Percentiles rank a stretch among this genome's conserved stretches.
Conservation (phyloP, 2,329 filamentous ascomycete genomes). For the Cylindrodendrum hubeiense region DNA sequence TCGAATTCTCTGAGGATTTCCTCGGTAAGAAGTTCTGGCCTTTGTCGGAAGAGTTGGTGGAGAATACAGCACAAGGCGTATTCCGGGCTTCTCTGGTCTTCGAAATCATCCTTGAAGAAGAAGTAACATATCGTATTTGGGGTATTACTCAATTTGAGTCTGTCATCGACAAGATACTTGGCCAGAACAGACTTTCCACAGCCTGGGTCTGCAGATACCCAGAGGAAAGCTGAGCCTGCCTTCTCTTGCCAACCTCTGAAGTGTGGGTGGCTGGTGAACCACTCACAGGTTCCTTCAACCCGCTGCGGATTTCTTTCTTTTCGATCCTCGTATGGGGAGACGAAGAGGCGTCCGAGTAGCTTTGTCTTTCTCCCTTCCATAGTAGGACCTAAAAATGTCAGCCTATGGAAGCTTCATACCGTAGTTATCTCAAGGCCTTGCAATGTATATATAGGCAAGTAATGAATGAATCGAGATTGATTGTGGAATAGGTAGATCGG, state of each 20-base stretch:
- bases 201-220: conserved; percentile 57
- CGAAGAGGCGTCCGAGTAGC: neutral
- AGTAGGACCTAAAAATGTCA: too few relatives aligned
- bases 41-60: conserved; percentile 52
- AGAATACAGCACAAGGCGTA: conserved; percentile 52
- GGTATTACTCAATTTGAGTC: conserved; percentile 32
- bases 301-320: conserved; percentile 31
- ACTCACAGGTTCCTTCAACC: conserved; percentile 30
- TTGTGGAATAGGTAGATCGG: too few relatives aligned
- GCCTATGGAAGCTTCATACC: too few relatives aligned
- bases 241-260: conserved; percentile 25
- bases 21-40: conserved; percentile 37
- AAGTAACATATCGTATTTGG: conserved; percentile 52
- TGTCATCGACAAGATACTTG: conserved; percentile 50
- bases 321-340: conserved; percentile 25
- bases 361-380: too few relatives aligned
- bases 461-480: too few relatives aligned
- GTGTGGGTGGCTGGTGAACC: conserved; percentile 22
- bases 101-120: conserved; percentile 60
- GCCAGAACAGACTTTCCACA: conserved; percentile 59
- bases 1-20: conserved; percentile 36
- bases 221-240: conserved; percentile 15
- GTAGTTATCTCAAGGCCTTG: too few relatives aligned
- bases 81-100: conserved; percentile 47
- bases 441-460: too few relatives aligned